Base-by-base conservation (phyloP, 1,284 basidiomycete genomes). In the Microbotryum silenes-acaulis region DNA sequence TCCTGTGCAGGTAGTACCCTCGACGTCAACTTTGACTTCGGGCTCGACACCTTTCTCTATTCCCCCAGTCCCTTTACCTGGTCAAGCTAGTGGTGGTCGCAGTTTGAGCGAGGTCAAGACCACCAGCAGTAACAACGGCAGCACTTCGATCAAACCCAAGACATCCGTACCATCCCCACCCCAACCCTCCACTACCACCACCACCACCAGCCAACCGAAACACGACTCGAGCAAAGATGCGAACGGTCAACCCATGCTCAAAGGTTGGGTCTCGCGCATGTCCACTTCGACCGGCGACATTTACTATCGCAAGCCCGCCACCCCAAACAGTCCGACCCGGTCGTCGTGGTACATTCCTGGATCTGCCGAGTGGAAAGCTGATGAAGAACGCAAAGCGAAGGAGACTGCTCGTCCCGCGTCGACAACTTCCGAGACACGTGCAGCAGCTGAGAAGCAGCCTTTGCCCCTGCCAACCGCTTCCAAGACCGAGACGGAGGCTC, bases 261-360 rank as follows among this genome's bases (percentile, higher is more conserved):
- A 5, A 23, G 64, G 62, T 1, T 68, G 67, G 67, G 60, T 63
- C 27, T 60, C 57, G 23, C 45, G 62, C 20, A 31, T 68, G 9
- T 62, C 60, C 37, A 65, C 58, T 46, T 56, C 60, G 33, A 61
- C 59, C 3, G 55, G 60, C 9, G 57, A 60, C 53, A 37, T 64
- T 46, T 68, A 68, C 58, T 68, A 68, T 60, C 51, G 64, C 31
- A 57, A 68, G 16, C 37, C 37, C 16, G 37, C 37, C 14, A 42
- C 37, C 2, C 16, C 37, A 4, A 46, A 57, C 56, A 16, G 31
- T 57, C 23, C 52, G 31, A 65, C 62, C 59, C 58, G 54, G 14
- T 44, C 45, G 8, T 48, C 48, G 16, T 68, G 67, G 67, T 60
- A 64, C 25, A 64, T 68, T 8, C 67, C 67, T 8, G 61, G 57